Percentiles rank a stretch among this genome's conserved stretches.
These are phyloP conservation scores for Stenocarpella maydis DNA, from an alignment of 2,329 filamentous ascomycete species.

Conservation along the genomic window DNA sequence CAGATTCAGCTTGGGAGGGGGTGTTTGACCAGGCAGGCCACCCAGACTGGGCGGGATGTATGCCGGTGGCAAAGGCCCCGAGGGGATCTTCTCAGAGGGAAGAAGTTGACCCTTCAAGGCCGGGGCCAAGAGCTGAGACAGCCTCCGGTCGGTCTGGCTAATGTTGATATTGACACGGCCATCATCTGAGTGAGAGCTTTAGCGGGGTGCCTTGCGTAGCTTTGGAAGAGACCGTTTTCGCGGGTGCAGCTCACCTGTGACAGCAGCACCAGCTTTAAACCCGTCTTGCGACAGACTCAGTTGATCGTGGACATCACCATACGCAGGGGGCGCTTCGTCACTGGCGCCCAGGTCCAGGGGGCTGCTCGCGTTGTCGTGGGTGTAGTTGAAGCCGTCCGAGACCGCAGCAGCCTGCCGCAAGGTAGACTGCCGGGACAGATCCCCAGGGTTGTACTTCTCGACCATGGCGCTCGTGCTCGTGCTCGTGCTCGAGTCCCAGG, in stretches of 20 bases:
- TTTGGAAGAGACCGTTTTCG: constrained; percentile 16
- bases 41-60: constrained; percentile 79
- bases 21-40: constrained; percentile 65
- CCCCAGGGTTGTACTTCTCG: constrained; percentile 6
- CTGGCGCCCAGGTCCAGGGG: constrained; percentile 50
- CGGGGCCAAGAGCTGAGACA: constrained; percentile 74
- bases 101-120: constrained; percentile 67
- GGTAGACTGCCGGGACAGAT: constrained; percentile 3
- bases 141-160: constrained; percentile 71
- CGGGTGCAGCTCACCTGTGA: constrained; percentile 55
- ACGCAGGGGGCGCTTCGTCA: constrained; percentile 61
- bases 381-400: constrained; percentile 47
- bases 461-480: constrained; percentile 24
- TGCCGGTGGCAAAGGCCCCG: constrained; percentile 64
- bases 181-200: constrained; percentile 60
- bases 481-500: neutral
- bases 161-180: constrained; percentile 84
- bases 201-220: constrained; percentile 1
- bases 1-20: constrained; percentile 69
- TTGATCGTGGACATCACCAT: constrained; percentile 64
- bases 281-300: constrained; percentile 69
- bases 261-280: constrained; percentile 67
- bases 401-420: constrained; percentile 34
- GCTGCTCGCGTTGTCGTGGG: constrained; percentile 38
- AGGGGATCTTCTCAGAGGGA: constrained; percentile 47